These are phyloP conservation scores for Mycena polygramma DNA, from an alignment of 768 basidiomycete genomes.

Conservation along the genomic window DNA sequence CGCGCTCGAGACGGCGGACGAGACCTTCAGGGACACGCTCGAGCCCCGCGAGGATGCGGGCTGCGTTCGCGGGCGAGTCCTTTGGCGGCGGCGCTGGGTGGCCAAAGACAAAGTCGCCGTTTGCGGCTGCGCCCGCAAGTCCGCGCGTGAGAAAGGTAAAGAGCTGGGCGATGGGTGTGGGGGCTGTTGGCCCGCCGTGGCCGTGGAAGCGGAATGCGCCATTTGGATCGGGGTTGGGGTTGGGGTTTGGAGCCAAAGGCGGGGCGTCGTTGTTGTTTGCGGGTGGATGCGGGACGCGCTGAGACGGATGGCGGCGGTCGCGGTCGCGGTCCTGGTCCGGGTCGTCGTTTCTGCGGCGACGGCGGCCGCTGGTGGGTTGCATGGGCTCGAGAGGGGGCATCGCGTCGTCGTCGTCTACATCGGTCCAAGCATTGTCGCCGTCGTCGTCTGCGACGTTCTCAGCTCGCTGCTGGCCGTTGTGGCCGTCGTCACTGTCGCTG, in stretches of 20 bases:
- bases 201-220: background rate
- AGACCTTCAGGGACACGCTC: conserved; percentile 78
- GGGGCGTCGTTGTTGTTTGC: background rate
- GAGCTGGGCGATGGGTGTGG: conserved; percentile 37
- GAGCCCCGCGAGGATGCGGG: conserved; percentile 70
- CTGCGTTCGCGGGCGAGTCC: conserved; percentile 80
- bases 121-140: conserved; percentile 18
- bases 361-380: conserved; percentile 10
- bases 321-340: conserved; percentile 72
- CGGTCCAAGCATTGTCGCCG: conserved; percentile 44
- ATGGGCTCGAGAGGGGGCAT: conserved; percentile 49
- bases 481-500: conserved; percentile 39
- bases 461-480: background rate
- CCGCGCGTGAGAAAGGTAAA: conserved; percentile 41
- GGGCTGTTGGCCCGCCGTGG: no score
- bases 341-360: conserved; percentile 55
- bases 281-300: conserved; percentile 52
- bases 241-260: background rate
- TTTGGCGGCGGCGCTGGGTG: conserved; percentile 43
- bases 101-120: conserved; percentile 38
- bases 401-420: conserved; percentile 44
- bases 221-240: background rate
- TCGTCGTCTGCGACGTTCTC: conserved; percentile 45
- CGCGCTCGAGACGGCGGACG: conserved; percentile 72
- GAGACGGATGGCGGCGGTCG: conserved; percentile 74